Percentiles rank a stretch among this genome's conserved stretches.
Evolutionary conservation across 2,329 filamentous ascomycete genomes (phyloP).

Genomic region (Cercospora nicotianae): DNA sequence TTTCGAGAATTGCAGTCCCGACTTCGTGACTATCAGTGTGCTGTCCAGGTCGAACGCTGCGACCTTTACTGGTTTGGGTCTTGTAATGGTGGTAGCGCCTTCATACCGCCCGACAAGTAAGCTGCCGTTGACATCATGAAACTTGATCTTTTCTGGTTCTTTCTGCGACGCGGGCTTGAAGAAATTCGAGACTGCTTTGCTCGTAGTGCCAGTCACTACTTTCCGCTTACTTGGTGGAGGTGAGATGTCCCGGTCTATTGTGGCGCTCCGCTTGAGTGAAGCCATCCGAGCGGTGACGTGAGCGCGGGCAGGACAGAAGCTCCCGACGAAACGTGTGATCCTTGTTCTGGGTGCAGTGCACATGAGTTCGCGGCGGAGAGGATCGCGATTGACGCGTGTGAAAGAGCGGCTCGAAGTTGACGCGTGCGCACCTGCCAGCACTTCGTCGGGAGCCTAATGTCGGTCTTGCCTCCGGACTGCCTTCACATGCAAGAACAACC

Average conservation of each 20-base stretch:
- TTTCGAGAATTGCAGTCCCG: slow-evolving; percentile 74
- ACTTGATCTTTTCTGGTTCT: slow-evolving; percentile 70
- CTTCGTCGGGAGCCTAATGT: background rate
- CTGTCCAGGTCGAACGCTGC: slow-evolving; percentile 80
- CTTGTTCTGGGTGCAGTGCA: background rate
- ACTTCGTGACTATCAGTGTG: slow-evolving; percentile 77
- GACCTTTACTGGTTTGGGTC: slow-evolving; percentile 56
- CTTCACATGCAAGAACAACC: background rate
- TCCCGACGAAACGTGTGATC: background rate
- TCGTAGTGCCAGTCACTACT: slow-evolving; percentile 55
- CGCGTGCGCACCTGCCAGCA: background rate
- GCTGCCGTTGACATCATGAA: slow-evolving; percentile 66
- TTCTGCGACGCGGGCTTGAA: slow-evolving; percentile 88
- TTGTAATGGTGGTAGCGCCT: slow-evolving; percentile 29
- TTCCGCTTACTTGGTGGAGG: slow-evolving; percentile 59
- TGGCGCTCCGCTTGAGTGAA: slow-evolving; percentile 41
- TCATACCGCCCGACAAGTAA: slow-evolving; percentile 74
- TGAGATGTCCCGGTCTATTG: slow-evolving; percentile 51
- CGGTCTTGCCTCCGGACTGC: background rate
- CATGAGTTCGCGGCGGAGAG: background rate
- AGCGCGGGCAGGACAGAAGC: background rate
- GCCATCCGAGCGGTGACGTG: slow-evolving; percentile 9
- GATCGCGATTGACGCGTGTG: slow-evolving; percentile 1
- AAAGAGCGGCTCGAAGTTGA: slow-evolving; percentile 1
- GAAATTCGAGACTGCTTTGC: slow-evolving; percentile 73